These are phyloP conservation scores for Nakazawaea wyomingensis DNA, from an alignment of 805 yeast genomes.

Conservation along the genomic window DNA sequence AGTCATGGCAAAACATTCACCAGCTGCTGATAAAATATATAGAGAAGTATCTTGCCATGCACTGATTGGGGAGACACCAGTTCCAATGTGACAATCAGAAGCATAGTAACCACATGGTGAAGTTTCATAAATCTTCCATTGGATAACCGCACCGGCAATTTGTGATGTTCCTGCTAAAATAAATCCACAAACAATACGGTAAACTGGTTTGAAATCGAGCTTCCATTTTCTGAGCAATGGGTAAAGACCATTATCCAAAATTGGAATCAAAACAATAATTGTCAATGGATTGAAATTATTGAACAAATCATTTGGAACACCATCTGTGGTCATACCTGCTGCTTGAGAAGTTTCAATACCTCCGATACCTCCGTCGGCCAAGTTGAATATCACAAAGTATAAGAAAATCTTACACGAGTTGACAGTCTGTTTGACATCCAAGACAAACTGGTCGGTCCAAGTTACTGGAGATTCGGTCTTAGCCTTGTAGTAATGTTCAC, in stretches of 20 bases:
- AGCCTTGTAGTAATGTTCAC: slow-evolving; percentile 27
- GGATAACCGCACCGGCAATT: slow-evolving; percentile 45
- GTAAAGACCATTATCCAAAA: slow-evolving; percentile 42
- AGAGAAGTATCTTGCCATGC: slow-evolving; percentile 20
- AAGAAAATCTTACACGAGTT: slow-evolving; percentile 41
- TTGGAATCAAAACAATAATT: slow-evolving; percentile 46
- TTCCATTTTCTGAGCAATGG: slow-evolving; percentile 38
- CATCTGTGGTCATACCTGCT: slow-evolving; percentile 45
- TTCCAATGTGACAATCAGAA: slow-evolving; percentile 19
- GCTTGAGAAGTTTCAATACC: slow-evolving; percentile 46
- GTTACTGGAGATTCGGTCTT: slow-evolving; percentile 27
- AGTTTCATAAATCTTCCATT: slow-evolving; percentile 40
- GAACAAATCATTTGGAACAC: slow-evolving; percentile 54
- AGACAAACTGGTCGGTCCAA: slow-evolving; percentile 41
- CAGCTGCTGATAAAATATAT: slow-evolving; percentile 35
- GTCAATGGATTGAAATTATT: slow-evolving; percentile 50
- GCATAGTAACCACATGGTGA: slow-evolving; percentile 46
- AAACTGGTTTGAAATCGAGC: slow-evolving; percentile 39
- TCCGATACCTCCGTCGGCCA: slow-evolving; percentile 46
- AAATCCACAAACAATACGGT: slow-evolving; percentile 44
- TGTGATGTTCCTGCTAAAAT: slow-evolving; percentile 40
- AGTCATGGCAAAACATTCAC: slow-evolving; percentile 41
- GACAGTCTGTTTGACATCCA: slow-evolving; percentile 38
- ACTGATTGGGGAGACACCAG: slow-evolving; percentile 22
- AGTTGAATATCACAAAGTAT: slow-evolving; percentile 32